These are phyloP conservation scores for Sphagnum contortum DNA, from an alignment of 225 moss, liverwort and hornwort genomes.

Conservation along the genomic window DNA sequence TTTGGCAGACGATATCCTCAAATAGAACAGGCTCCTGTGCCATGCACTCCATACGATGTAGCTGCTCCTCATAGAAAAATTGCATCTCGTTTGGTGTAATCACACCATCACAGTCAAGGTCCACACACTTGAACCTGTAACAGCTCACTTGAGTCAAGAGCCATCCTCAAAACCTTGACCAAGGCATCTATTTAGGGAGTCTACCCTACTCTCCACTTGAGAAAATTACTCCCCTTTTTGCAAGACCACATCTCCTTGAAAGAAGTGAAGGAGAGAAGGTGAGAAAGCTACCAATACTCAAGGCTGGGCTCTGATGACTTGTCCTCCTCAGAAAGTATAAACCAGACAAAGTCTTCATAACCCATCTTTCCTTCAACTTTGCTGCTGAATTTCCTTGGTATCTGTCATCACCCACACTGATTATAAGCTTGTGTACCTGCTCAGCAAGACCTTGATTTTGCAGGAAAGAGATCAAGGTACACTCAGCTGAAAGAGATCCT, in stretches of 20 bases:
- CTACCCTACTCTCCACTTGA: no score
- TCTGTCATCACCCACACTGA: slow-evolving; percentile 19
- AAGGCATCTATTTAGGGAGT: no score
- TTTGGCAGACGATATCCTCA: slow-evolving; percentile 93
- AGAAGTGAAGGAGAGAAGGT: not conserved
- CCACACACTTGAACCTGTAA: slow-evolving; percentile 93
- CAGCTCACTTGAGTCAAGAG: no score
- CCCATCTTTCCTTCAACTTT: slow-evolving; percentile 84
- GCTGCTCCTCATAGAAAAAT: slow-evolving; percentile 88
- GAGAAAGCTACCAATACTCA: slow-evolving; percentile 59
- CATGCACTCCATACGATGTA: slow-evolving; percentile 98
- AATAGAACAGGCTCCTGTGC: slow-evolving; percentile 94
- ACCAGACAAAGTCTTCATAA: slow-evolving; percentile 98
- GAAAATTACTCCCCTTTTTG: not conserved
- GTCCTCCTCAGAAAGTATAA: slow-evolving; percentile 91
- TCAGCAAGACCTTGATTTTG: no score
- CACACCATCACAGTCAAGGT: slow-evolving; percentile 83
- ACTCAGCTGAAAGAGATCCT: no score
- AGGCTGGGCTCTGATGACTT: slow-evolving; percentile 87
- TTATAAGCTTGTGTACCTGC: no score
- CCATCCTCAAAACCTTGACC: no score
- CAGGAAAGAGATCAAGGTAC: no score
- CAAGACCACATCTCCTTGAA: not conserved
- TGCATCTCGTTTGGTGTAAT: slow-evolving; percentile 94
- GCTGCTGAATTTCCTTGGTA: slow-evolving; percentile 86